Conservation (phyloP, 129 eudicot genomes). For the sunflower (Helianthus annuus) region DNA sequence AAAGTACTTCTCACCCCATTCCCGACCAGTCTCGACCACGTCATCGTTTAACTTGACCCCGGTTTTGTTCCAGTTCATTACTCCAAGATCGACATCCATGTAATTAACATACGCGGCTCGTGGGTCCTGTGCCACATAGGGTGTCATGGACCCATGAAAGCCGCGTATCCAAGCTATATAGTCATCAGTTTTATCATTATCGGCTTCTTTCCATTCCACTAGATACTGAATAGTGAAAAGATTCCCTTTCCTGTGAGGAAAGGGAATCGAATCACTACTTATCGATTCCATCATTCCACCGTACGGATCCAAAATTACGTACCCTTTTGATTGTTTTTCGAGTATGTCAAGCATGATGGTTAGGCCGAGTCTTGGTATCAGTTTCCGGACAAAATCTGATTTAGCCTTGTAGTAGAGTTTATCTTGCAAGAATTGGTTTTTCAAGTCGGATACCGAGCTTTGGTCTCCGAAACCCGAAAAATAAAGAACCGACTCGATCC, state of each 20-base stretch:
- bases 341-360: conserved; percentile 36
- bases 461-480: conserved; percentile 52
- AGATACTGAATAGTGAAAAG: conserved; percentile 58
- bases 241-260: conserved; percentile 85
- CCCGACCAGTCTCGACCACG: conserved; percentile 53
- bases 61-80: conserved; percentile 25
- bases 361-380: conserved; percentile 43
- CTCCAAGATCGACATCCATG: conserved; percentile 77
- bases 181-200: conserved; percentile 30
- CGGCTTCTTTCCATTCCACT: conserved; percentile 56
- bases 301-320: conserved; percentile 66
- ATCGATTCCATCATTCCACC: conserved; percentile 69
- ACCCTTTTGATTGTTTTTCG: conserved; percentile 71
- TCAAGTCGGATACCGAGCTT: conserved; percentile 33
- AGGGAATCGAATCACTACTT: conserved; percentile 55
- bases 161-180: conserved; percentile 63
- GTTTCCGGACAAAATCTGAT: conserved; percentile 64
- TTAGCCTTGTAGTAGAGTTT: conserved; percentile 70
- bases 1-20: conserved; percentile 89
- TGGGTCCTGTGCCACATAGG: conserved; percentile 54
- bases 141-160: conserved; percentile 58
- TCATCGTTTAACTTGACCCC: conserved; percentile 14
- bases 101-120: conserved; percentile 78
- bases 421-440: conserved; percentile 37
- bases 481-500: conserved; percentile 75